Evolutionary conservation across 345 rosid species (phyloP).

Genomic region (Jatropha curcas): DNA sequence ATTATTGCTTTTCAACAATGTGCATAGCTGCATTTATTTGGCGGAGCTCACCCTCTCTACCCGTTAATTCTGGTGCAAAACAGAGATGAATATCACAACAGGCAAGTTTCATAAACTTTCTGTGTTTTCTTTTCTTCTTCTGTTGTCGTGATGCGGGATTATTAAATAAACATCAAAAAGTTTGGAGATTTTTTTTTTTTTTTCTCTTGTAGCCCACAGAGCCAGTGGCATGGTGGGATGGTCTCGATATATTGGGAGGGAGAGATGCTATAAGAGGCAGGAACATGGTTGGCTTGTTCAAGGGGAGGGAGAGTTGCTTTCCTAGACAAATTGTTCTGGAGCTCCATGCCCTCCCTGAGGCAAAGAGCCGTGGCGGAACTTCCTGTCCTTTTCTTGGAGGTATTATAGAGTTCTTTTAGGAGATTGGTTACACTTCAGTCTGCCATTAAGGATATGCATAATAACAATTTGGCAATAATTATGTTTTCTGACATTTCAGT

Average conservation of each 20-base stretch:
- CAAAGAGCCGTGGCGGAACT: constrained; percentile 64
- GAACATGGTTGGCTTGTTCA: constrained; percentile 77
- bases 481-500: too few relatives aligned
- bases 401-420: too few relatives aligned
- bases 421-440: too few relatives aligned
- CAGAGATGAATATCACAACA: constrained; percentile 68
- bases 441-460: too few relatives aligned
- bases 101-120: constrained; percentile 35
- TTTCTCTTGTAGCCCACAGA: constrained; percentile 41
- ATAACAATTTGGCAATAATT: too few relatives aligned
- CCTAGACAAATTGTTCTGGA: constrained; percentile 68
- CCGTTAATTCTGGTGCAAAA: constrained; percentile 62
- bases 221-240: constrained; percentile 65
- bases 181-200: not conserved
- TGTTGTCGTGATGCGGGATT: too few relatives aligned
- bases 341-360: constrained; percentile 49
- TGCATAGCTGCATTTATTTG: constrained; percentile 64
- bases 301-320: constrained; percentile 58
- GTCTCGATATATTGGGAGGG: constrained; percentile 52
- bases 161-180: too few relatives aligned
- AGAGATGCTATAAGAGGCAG: constrained; percentile 59
- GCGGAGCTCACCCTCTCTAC: constrained; percentile 61
- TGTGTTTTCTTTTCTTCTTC: not conserved
- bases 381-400: constrained; percentile 67
- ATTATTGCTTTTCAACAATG: constrained; percentile 30